These are phyloP conservation scores for Phaffomyces opuntiae DNA, from an alignment of 805 yeast genomes.

Conservation along the genomic window DNA sequence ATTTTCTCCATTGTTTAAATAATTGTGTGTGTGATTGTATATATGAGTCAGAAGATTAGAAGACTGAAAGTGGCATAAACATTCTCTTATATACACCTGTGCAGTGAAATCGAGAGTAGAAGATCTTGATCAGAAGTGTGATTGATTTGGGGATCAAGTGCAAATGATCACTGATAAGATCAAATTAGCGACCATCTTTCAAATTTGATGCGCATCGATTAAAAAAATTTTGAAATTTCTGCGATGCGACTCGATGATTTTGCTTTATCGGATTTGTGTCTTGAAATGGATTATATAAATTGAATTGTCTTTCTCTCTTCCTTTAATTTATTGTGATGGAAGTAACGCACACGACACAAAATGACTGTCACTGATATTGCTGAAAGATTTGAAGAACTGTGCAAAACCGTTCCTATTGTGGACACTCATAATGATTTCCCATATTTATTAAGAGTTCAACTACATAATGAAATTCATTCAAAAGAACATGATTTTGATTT, in stretches of 20 bases:
- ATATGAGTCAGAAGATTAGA: too few species aligned
- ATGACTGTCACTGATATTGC: constrained; percentile 8
- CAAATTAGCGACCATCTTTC: too few species aligned
- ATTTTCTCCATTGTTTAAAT: background rate
- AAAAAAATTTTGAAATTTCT: too few species aligned
- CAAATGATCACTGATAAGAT: too few species aligned
- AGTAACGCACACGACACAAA: background rate
- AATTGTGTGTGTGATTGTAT: too few species aligned
- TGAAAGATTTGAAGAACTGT: constrained; percentile 14
- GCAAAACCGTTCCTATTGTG: constrained; percentile 30
- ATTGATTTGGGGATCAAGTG: too few species aligned
- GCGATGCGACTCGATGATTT: background rate
- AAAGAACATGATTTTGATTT: constrained; percentile 31
- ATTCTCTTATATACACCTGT: too few species aligned
- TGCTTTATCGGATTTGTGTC: background rate
- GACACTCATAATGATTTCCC: constrained; percentile 50
- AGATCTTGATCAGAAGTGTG: too few species aligned
- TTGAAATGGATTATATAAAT: background rate
- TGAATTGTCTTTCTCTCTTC: background rate
- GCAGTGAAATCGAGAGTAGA: too few species aligned
- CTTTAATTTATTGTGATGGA: background rate
- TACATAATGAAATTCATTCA: constrained; percentile 34
- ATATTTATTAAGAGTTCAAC: constrained; percentile 37
- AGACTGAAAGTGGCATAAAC: too few species aligned
- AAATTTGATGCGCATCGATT: too few species aligned